Evolutionary conservation across 2,329 filamentous ascomycete species (phyloP).

Genomic region (Diaporthe citrichinensis): DNA sequence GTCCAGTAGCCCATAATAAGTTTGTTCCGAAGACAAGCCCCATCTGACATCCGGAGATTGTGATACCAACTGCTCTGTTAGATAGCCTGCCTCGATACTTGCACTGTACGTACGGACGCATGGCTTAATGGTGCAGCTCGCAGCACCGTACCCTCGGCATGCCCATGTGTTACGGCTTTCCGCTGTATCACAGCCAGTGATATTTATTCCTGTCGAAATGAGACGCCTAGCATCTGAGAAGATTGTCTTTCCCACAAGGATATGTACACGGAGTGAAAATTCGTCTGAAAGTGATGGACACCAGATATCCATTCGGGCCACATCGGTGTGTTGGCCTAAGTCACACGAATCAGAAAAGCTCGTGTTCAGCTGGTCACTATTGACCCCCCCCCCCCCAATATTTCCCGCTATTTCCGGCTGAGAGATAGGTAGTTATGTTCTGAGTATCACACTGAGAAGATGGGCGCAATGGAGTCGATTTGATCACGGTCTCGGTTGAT

Average conservation of each 20-base stretch:
- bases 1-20: not conserved
- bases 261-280: not conserved
- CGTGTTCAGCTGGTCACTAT: not conserved
- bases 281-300: not conserved
- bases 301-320: not conserved
- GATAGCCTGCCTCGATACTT: not conserved
- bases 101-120: not conserved
- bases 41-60: not conserved
- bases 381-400: not conserved
- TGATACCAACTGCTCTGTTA: not conserved
- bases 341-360: too few relatives aligned
- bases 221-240: not conserved
- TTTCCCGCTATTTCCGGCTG: not conserved
- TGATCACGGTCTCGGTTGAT: too few relatives aligned
- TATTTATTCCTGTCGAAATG: not conserved
- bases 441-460: too few relatives aligned
- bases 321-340: too few relatives aligned
- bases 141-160: not conserved
- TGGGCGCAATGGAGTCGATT: not conserved
- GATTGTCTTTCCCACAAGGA: not conserved
- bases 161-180: not conserved
- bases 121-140: not conserved
- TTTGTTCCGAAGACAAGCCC: not conserved
- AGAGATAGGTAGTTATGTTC: not conserved
- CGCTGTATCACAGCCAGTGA: not conserved